Evolutionary conservation across 2,329 filamentous ascomycete species (phyloP), one percentile per base, ranked within the genome.

Genomic region (Paraphaeosphaeria minitans): DNA sequence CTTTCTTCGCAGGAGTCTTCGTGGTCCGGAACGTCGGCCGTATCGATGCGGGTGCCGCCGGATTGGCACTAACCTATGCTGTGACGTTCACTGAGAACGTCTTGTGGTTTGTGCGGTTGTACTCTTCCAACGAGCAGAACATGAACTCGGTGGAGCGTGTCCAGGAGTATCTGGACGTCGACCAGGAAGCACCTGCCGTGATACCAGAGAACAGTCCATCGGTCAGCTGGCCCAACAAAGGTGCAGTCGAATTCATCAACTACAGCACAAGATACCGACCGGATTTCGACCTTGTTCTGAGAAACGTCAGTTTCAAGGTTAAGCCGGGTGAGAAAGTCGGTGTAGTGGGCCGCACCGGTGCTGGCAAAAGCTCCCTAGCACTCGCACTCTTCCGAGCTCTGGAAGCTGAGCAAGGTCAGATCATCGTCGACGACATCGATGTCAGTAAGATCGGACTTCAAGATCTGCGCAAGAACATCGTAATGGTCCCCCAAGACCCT

Each of bases 141-240:
- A 98, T 99, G 95, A 99, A 99, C 79, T 94, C 94, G 2, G 93
- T 98, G 50, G 95, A 99, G 79, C 91, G 95, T 71, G 89, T 99
- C 73, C 96, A 97, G 80, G 95, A 99, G 75, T 99, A 98, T 73
- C 85, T 98, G 37, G 92, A 98, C 46, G 91, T 99, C 0, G 94
- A 98, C 68, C 94, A 97, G 75, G 95, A 99, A 79, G 93, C 95
- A 1, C 82, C 85, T 0, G 83, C 91, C 1, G 82, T 96, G 42
- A 85, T 96, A 42, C 87, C 92, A 55, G 87, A 94, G 59, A 91
- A 87, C 64, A 85, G 92, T 29, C 95, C 95, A 7, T 83, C 89
- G 0, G 78, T 83, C 4, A 88, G 91, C 72, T 99, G 95, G 95
- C 95, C 95, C 9, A 89, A 86, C 60, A 83, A 91, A 72, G 95